Base-by-base conservation (phyloP, 176 grass and related monocot species). In the Pontederia paniculata region DNA sequence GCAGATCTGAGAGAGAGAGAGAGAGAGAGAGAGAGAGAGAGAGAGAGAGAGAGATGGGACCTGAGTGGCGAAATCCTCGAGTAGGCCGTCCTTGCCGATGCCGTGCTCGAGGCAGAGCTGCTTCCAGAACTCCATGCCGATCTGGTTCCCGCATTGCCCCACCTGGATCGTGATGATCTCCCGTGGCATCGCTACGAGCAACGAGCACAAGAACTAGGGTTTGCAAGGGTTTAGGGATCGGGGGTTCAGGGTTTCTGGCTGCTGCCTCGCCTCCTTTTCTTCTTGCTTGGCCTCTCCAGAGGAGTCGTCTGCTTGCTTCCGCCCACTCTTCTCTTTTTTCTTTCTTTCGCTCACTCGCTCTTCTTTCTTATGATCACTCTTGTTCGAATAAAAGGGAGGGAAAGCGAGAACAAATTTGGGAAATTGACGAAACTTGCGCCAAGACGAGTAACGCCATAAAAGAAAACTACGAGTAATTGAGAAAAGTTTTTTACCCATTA, bases 61-160 rank as follows among this genome's bases (percentile, higher is more conserved):
- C 87, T 93, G 83, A 16, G 94, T 98, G 54, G 87, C 94, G 73
- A 98, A 93, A 62, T 98, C 94, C 73, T 98, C 87, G 69, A 98
- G 94, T 62, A 93, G 94, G 50, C 87, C 87, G 67, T 98, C 94
- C 79, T 91, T 98, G 66, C 87, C 87, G 77, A 98, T 98, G 69
- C 87, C 93, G 49, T 98, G 94, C 83, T 98, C 87, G 43, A 98
- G 94, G 62, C 94, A 98, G 61, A 98, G 94, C 78, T 98, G 87
- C 94, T 98, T 91, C 94, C 94, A 98, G 87, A 98, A 98, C 83
- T 98, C 94, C 94, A 98, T 98, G 58, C 87, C 87, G 77, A 98
- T 88, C 83, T 91, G 87, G 61, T 98, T 98, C 77, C 94, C 94
- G 72, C 94, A 98, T 98, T 98, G 87, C 68, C 94, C 87, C 74